Evolutionary conservation across 1,284 basidiomycete species (phyloP), one percentile per base, ranked within the genome.

Genomic region (Tylopilus sp.): DNA sequence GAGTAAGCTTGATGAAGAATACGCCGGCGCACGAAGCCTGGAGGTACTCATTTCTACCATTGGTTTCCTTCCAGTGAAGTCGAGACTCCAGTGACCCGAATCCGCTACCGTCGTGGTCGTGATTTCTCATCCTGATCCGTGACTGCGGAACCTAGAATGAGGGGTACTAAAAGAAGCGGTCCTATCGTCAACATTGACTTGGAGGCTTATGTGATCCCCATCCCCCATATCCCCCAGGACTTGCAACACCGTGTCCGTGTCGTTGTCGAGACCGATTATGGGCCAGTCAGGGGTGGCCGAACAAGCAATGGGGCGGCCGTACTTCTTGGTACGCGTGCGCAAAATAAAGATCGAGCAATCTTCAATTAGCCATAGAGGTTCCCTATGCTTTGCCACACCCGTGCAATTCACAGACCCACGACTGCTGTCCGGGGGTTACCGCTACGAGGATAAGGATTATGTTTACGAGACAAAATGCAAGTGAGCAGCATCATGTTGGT

Each of bases 341-440:
- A 28, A 7, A 20, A 31, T 31, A n/a, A n/a, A 44, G 2, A 3
- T 5, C 26, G 29, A 26, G 14, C n/a, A n/a, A n/a, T n/a, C n/a
- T n/a, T n/a, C n/a, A n/a, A n/a, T 44, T 12, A 29, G 24, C 24
- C 8, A 18, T 52, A 88, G 85, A 90, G 70, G 71, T 91, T 29
- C 86, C 87, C 0, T 90, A 86, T 60, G 85, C 81, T 2, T 64
- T 83, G 20, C 77, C 80, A 36, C 83, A 36, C 83, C 83, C 0
- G 65, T 59, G 26, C 74, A 85, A 26, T 89, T 87, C 60, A 70
- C 79, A 44, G 80, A 88, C 59, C 80, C 85, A 1, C 59, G 74
- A 30, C 73, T 79, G 0, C 67, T 90, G 2, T 80, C 83, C 1
- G 43, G 65, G 0, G 66, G 66, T 31, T 82, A 75, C 62, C 69